These are phyloP conservation scores for Blastobotrys proliferans DNA, from an alignment of 1,139 yeast genomes.

Conservation along the genomic window DNA sequence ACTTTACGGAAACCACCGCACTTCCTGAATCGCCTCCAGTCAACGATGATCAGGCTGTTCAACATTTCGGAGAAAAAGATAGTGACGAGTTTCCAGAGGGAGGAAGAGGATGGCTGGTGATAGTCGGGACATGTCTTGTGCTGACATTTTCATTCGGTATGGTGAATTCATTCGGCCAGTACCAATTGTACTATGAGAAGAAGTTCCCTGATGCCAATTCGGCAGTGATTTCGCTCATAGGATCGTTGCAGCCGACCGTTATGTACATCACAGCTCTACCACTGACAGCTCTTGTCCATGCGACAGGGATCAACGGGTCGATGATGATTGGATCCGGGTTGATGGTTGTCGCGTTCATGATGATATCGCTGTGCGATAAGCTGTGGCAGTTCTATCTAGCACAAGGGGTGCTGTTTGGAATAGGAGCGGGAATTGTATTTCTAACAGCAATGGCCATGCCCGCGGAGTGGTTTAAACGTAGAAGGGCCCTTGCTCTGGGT, in stretches of 20 bases:
- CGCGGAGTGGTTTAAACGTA: slow-evolving; percentile 50
- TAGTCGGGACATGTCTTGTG: slow-evolving; percentile 27
- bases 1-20: not conserved
- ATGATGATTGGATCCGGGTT: slow-evolving; percentile 43
- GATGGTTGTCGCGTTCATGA: slow-evolving; percentile 47
- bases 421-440: slow-evolving; percentile 39
- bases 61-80: slow-evolving; percentile 21
- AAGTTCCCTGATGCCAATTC: slow-evolving; percentile 41
- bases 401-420: slow-evolving; percentile 51
- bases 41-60: slow-evolving; percentile 6
- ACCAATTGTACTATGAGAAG: slow-evolving; percentile 51
- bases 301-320: slow-evolving; percentile 32
- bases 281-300: slow-evolving; percentile 52
- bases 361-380: slow-evolving; percentile 46
- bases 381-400: slow-evolving; percentile 54
- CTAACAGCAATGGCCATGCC: slow-evolving; percentile 28
- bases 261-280: slow-evolving; percentile 45
- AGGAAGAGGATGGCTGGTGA: slow-evolving; percentile 31
- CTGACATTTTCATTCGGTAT: slow-evolving; percentile 41
- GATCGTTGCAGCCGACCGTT: slow-evolving; percentile 48
- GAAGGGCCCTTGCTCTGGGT: slow-evolving; percentile 55
- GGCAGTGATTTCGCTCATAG: slow-evolving; percentile 45
- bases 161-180: slow-evolving; percentile 53
- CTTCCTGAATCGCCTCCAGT: no score
- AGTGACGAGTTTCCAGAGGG: slow-evolving; percentile 30